Base-by-base conservation (phyloP, 2,329 filamentous ascomycete genomes). In the Neonectria magnoliae region DNA sequence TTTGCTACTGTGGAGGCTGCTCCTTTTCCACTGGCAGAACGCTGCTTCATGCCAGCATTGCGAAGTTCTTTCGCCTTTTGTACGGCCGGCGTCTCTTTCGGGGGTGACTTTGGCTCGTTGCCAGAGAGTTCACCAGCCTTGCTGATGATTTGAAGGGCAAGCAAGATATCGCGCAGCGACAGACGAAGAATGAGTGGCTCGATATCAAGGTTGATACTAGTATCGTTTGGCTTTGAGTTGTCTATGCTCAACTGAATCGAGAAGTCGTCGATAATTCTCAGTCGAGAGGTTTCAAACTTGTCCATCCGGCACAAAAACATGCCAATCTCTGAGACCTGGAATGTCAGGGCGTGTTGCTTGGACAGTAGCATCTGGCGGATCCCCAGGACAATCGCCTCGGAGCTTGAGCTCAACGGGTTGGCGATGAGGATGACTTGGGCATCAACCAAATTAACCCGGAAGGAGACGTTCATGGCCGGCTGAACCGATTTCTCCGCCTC, bases 261-360 rank as follows among this genome's bases (percentile, higher is more conserved):
- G 77, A 99, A 99, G 78, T 99, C 94, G 76, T 99, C 97, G 33
- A 99, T 88, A 66, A 99, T 97, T 18, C 96, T 90, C 51, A 99
- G 85, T 41, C 93, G 89, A 44, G 91, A 94, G 4, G 92, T 94
- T 71, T 99, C 95, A 71, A 98, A 98, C 68, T 90, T 93, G 78
- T 99, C 97, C 96, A 99, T 99, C 13, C 96, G 92, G 76, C 97
- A 99, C 33, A 99, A 80, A 78, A 98, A 99, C 96, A 99, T 99
- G 71, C 96, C 96, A 57, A 98, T 88, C 75, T 98, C 91, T 8
- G 93, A 94, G 3, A 99, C 89, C 76, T 99, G 95, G 75, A 99
- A 87, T 1, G 96, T 98, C 71, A 97, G 87, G 9, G 95, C 93
- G 81, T 98, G 93, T 77, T 99, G 97, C 73, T 97, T 92, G 2